phyloP scores from a whole-genome alignment of 257 asterid species.

The Nicotiana knightiana region DNA sequence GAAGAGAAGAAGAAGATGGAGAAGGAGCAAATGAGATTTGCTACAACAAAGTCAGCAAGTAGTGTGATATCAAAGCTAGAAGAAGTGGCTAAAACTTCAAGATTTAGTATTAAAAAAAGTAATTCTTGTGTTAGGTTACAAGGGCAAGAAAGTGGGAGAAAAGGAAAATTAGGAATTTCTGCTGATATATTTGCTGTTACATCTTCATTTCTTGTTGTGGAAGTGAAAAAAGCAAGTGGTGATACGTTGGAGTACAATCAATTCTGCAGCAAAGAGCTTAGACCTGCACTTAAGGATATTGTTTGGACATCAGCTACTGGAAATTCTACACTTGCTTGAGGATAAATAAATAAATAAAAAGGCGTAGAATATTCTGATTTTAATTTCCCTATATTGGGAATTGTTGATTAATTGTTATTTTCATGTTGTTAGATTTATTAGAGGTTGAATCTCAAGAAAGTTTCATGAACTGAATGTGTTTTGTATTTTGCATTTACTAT shows the following conservation, averaged over 20 bases:
- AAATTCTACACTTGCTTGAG: conserved; percentile 21
- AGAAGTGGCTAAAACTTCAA: conserved; percentile 38
- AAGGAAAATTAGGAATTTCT: conserved; percentile 49
- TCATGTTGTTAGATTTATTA: background rate
- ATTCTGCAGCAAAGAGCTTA: conserved; percentile 46
- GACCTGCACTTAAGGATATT: conserved; percentile 48
- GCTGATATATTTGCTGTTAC: conserved; percentile 42
- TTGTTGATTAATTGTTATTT: background rate
- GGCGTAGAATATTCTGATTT: background rate
- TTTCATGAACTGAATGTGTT: background rate
- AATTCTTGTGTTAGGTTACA: conserved; percentile 38
- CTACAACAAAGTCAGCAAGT: conserved; percentile 36
- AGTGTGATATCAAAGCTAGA: conserved; percentile 41
- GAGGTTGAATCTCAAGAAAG: background rate
- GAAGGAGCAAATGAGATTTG: conserved; percentile 40
- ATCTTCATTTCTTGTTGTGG: conserved; percentile 39
- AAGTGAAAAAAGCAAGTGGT: conserved; percentile 48
- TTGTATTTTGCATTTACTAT: background rate
- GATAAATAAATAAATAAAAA: background rate
- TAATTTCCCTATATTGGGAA: background rate
- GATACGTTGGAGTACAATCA: conserved; percentile 48
- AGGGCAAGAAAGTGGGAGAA: conserved; percentile 37
- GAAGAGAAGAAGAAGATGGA: conserved; percentile 40
- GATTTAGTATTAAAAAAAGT: conserved; percentile 37
- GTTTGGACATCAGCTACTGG: conserved; percentile 36